These are phyloP conservation scores for Colletotrichum limetticola DNA, from an alignment of 2,329 filamentous ascomycete genomes.

Conservation along the genomic window DNA sequence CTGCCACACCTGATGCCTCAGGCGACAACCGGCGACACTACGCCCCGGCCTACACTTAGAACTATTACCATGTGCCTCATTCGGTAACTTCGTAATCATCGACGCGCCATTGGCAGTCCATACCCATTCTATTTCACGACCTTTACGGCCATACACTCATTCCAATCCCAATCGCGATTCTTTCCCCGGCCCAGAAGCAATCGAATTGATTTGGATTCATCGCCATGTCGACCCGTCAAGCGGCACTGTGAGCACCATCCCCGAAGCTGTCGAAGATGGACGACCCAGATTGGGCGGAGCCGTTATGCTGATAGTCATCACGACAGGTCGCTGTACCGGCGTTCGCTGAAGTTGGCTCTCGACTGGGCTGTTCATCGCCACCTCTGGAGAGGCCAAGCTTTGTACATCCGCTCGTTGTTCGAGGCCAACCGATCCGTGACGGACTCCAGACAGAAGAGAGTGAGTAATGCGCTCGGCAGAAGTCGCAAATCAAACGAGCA, in stretches of 20 bases:
- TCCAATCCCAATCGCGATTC: rapidly evolving
- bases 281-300: not conserved
- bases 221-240: slow-evolving; percentile 59
- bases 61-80: not conserved
- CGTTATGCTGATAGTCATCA: not conserved
- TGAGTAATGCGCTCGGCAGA: slow-evolving; percentile 52
- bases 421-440: slow-evolving; percentile 89
- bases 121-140: not conserved
- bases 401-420: slow-evolving; percentile 95
- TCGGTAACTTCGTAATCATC: not conserved
- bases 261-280: not conserved
- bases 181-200: not conserved
- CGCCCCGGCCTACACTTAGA: not conserved
- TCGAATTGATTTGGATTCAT: not conserved
- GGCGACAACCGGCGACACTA: not conserved
- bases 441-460: slow-evolving; percentile 87
- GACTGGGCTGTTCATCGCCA: slow-evolving; percentile 96
- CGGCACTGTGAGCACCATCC: slow-evolving; percentile 57
- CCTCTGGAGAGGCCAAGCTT: slow-evolving; percentile 93
- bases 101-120: not conserved
- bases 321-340: slow-evolving; percentile 83
- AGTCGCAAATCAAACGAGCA: rapidly evolving
- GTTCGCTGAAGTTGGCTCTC: slow-evolving; percentile 90
- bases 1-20: not conserved
- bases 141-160: not conserved